Percentiles rank a stretch among this genome's conserved stretches.
phyloP scores from a whole-genome alignment of 768 basidiomycete genomes.

The Termitomyces sp. region DNA sequence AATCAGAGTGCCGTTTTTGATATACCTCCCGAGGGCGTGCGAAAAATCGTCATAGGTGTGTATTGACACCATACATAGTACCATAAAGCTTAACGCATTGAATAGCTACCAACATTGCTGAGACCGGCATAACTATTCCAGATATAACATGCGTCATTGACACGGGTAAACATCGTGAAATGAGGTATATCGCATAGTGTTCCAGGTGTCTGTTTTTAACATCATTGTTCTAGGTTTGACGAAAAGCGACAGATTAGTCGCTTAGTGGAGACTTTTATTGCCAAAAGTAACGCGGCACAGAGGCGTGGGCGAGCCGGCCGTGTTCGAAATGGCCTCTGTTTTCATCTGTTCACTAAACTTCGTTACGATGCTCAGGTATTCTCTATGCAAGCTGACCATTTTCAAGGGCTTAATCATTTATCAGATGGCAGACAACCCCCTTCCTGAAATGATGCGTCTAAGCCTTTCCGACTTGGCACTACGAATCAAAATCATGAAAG shows the following conservation, averaged over 20 bases:
- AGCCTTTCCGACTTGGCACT: conserved; percentile 89
- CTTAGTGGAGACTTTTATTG: conserved; percentile 86
- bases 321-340: conserved; percentile 84
- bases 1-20: conserved; percentile 91
- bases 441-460: conserved; percentile 93
- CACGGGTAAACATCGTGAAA: conserved; percentile 89
- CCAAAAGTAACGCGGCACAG: conserved; percentile 88
- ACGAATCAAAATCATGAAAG: conserved; percentile 90
- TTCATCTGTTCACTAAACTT: conserved; percentile 90
- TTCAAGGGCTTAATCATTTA: not conserved
- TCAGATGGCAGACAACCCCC: conserved; percentile 83
- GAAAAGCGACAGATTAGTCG: conserved; percentile 96
- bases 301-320: conserved; percentile 89
- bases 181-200: conserved; percentile 49
- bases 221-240: conserved; percentile 59
- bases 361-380: conserved; percentile 72
- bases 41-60: conserved; percentile 93
- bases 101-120: conserved; percentile 86
- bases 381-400: conserved; percentile 17
- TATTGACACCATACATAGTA: not conserved
- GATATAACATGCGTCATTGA: conserved; percentile 98
- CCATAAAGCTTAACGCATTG: not conserved
- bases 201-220: not conserved
- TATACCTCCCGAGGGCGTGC: conserved; percentile 67
- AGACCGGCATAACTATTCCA: conserved; percentile 98